Conservation (phyloP, 23 red algal species). For the Agarophyton chilense region DNA sequence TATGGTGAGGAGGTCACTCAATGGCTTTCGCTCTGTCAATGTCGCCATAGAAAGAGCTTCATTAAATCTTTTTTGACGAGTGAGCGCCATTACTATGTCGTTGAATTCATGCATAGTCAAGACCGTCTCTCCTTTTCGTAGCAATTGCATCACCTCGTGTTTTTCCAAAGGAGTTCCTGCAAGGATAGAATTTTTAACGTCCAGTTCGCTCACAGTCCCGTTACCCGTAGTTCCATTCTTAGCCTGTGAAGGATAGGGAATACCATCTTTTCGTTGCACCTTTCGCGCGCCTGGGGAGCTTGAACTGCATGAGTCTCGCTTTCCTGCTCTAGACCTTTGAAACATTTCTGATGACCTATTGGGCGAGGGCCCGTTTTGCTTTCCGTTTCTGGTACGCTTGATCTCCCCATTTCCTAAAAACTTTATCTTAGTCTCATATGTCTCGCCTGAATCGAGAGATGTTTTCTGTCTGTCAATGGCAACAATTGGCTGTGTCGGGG, state of each 20-base stretch:
- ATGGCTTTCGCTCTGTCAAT: constrained; percentile 33
- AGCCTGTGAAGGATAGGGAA: background rate
- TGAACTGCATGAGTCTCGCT: background rate
- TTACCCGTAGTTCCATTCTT: background rate
- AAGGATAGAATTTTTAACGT: background rate
- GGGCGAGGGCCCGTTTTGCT: background rate
- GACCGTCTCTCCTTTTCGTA: constrained; percentile 11
- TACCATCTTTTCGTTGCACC: background rate
- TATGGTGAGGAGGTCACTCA: constrained; percentile 5
- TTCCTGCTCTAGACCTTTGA: background rate
- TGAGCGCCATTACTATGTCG: constrained; percentile 7
- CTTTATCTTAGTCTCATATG: background rate
- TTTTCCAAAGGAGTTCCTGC: constrained; percentile 1
- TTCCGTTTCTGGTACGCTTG: background rate
- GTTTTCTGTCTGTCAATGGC: background rate
- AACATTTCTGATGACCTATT: background rate
- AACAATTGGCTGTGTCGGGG: background rate
- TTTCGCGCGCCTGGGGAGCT: background rate
- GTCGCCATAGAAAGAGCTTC: constrained; percentile 22
- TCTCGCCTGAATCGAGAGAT: background rate
- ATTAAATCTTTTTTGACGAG: constrained; percentile 21
- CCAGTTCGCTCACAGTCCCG: background rate
- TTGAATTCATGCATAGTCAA: constrained; percentile 40
- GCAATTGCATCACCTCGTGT: background rate
- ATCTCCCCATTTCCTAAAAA: background rate